These are phyloP conservation scores for Blastobotrys buckinghamii DNA, from an alignment of 1,139 yeast species.

Conservation along the genomic window DNA sequence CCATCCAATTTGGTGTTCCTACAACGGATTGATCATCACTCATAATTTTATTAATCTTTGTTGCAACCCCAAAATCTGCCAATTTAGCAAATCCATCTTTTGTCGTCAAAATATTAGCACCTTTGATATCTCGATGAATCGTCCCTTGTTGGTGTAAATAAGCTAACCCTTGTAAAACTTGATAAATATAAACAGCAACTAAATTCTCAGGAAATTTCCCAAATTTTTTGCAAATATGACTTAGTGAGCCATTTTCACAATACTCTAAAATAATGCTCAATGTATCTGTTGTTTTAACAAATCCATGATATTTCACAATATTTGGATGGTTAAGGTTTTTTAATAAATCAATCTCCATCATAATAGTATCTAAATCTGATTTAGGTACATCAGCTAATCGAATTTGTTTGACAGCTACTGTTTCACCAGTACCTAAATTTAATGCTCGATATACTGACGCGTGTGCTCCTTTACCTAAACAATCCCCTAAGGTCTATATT, in stretches of 20 bases:
- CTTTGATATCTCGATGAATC: constrained; percentile 73
- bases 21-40: constrained; percentile 30
- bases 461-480: constrained; percentile 74
- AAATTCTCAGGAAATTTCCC: constrained; percentile 54
- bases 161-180: constrained; percentile 66
- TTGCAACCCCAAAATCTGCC: constrained; percentile 79
- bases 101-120: constrained; percentile 65
- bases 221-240: constrained; percentile 55
- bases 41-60: constrained; percentile 32
- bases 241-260: constrained; percentile 82
- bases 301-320: constrained; percentile 87
- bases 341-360: constrained; percentile 44
- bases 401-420: constrained; percentile 84
- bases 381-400: constrained; percentile 41
- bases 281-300: constrained; percentile 60
- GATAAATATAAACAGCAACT: constrained; percentile 55
- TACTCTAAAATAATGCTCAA: constrained; percentile 73
- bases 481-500: constrained; percentile 41
- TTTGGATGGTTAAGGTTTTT: constrained; percentile 78
- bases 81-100: constrained; percentile 56
- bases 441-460: constrained; percentile 69
- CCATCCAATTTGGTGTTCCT: constrained; percentile 88
- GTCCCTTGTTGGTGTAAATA: constrained; percentile 69
- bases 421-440: constrained; percentile 57
- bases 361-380: constrained; percentile 34